Evolutionary conservation across 2,329 filamentous ascomycete genomes (phyloP).

Genomic region (Curvularia spicifera): DNA sequence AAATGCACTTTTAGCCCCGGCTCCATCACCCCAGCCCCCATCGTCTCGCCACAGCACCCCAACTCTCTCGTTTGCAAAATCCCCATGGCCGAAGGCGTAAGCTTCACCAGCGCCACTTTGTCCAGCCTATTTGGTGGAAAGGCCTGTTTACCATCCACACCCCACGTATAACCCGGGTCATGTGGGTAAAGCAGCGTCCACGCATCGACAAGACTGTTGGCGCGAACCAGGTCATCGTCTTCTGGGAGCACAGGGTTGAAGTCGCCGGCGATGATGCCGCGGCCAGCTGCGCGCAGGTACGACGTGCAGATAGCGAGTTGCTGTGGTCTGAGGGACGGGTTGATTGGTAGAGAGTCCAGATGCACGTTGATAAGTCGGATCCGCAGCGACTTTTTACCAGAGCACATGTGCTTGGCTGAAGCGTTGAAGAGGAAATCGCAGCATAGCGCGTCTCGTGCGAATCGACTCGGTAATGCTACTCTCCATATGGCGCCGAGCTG

Average conservation of each 20-base stretch:
- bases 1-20: neutral
- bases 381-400: neutral
- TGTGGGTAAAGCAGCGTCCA: constrained; percentile 4
- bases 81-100: constrained; percentile 1
- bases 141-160: constrained; percentile 8
- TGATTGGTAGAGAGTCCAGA: constrained; percentile 10
- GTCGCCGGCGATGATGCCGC: constrained; percentile 8
- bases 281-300: constrained; percentile 7
- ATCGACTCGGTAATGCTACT: constrained; percentile 7
- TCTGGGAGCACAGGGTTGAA: constrained; percentile 10
- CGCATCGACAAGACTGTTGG: constrained; percentile 6
- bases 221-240: constrained; percentile 7
- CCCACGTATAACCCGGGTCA: constrained; percentile 10
- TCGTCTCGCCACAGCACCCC: neutral
- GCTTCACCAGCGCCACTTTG: constrained; percentile 4
- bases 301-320: constrained; percentile 2
- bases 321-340: constrained; percentile 10
- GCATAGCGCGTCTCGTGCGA: constrained; percentile 10
- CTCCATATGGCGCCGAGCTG: constrained; percentile 8
- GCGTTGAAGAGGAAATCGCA: constrained; percentile 10
- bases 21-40: neutral
- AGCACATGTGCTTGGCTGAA: neutral
- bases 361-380: constrained; percentile 11
- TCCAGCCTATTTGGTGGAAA: constrained; percentile 10
- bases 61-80: constrained; percentile 7